Evolutionary conservation across 345 rosid species (phyloP).

Genomic region (Limnanthes douglasii): DNA sequence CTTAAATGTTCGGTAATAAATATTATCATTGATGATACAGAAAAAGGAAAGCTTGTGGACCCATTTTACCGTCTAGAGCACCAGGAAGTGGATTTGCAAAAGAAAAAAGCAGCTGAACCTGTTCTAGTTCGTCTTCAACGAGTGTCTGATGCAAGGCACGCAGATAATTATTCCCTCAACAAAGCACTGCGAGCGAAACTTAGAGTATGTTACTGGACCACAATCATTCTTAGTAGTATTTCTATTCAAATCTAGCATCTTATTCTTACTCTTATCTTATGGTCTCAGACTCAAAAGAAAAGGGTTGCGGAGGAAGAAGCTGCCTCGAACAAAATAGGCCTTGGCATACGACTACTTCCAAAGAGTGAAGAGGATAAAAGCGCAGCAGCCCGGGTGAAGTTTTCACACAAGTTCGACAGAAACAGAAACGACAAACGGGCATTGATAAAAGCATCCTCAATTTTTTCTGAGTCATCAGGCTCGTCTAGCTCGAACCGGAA

Average conservation of each 20-base stretch:
- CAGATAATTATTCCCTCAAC: slow-evolving; percentile 79
- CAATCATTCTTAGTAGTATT: background rate
- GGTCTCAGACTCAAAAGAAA: slow-evolving; percentile 54
- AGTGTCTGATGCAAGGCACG: slow-evolving; percentile 68
- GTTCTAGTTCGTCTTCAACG: slow-evolving; percentile 70
- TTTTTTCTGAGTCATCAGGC: slow-evolving; percentile 39
- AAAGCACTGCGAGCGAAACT: slow-evolving; percentile 66
- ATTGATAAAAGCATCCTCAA: slow-evolving; percentile 49
- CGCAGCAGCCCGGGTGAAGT: slow-evolving; percentile 44
- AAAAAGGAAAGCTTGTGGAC: slow-evolving; percentile 85
- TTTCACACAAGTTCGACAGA: slow-evolving; percentile 55
- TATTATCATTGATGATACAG: too few species aligned
- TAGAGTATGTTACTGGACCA: slow-evolving; percentile 23
- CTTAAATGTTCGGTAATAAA: too few species aligned
- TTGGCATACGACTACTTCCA: slow-evolving; percentile 69
- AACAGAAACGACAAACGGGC: slow-evolving; percentile 75
- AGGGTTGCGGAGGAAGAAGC: slow-evolving; percentile 80
- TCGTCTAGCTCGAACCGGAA: slow-evolving; percentile 28
- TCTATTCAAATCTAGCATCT: background rate
- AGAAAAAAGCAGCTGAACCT: slow-evolving; percentile 97
- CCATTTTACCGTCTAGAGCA: slow-evolving; percentile 93
- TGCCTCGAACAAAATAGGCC: slow-evolving; percentile 55
- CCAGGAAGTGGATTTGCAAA: slow-evolving; percentile 79
- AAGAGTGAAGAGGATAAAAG: slow-evolving; percentile 41
- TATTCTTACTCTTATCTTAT: background rate